phyloP scores from a whole-genome alignment of 1,284 basidiomycete species.

The Schizophyllum amplum region DNA sequence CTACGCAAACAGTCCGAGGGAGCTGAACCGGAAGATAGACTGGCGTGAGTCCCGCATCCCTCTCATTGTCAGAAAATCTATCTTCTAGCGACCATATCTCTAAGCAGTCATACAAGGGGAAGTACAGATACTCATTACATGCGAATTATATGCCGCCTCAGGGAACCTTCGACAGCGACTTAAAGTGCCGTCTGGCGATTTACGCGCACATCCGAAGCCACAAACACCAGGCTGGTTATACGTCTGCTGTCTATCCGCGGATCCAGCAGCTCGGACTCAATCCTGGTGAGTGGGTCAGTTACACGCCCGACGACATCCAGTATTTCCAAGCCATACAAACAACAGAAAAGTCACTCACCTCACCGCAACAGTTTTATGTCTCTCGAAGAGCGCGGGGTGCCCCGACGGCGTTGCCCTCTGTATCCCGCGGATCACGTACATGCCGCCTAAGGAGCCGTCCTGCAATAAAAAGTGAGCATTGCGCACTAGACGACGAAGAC shows the following conservation, averaged over 20 bases:
- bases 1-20: too few relatives aligned
- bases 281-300: constrained; percentile 22
- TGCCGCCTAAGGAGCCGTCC: constrained; percentile 43
- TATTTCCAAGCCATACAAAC: too few relatives aligned
- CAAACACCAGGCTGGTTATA: constrained; percentile 40
- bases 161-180: neutral
- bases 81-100: too few relatives aligned
- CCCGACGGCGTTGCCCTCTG: constrained; percentile 29
- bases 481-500: neutral
- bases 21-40: too few relatives aligned
- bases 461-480: constrained; percentile 14
- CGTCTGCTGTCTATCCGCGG: constrained; percentile 33
- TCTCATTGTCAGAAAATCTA: too few relatives aligned
- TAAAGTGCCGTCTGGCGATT: neutral
- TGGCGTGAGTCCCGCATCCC: too few relatives aligned
- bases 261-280: constrained; percentile 35
- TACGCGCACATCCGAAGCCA: constrained; percentile 30
- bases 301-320: too few relatives aligned
- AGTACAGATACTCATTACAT: too few relatives aligned
- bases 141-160: too few relatives aligned
- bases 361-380: constrained; percentile 45
- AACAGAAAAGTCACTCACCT: constrained; percentile 27
- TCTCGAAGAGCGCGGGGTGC: constrained; percentile 30
- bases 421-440: constrained; percentile 45
- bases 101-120: too few relatives aligned